Evolutionary conservation across 2,329 filamentous ascomycete species (phyloP), one percentile per base, ranked within the genome.

Genomic region (Fusarium siculi): DNA sequence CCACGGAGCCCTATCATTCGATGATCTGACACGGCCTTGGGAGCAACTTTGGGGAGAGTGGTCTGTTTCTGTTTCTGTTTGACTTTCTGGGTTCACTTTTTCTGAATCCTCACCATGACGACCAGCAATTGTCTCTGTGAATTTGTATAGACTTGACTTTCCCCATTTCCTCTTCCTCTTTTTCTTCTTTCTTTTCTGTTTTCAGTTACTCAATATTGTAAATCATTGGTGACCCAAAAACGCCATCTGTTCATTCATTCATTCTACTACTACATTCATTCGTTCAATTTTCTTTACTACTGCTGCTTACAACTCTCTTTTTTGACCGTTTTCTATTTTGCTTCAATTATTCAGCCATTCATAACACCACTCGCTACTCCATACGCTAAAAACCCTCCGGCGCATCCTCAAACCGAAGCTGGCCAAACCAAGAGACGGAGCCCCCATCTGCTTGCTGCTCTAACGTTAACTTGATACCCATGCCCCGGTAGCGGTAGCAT

Each of bases 21-120:
- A 71, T 75, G 73, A 75, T 75, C 73, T 75, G 73, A 74, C 65
- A 50, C 54, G 39, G 12, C 63, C 64, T 63, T 68, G 59, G 63
- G 72, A 63, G 34, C 21, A 37, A 37, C 23, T 16, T 40, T 52
- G 46, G n/a, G 32, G 67, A 57, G 49, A 54, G 39, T 66, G 44
- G 50, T 15, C 57, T 42, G 57, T 42, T 32, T 54, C 56, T 34
- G 30, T 68, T 47, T 32, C 36, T 66, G 42, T 56, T 47, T 40
- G 40, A 23, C 42, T 68, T 55, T 49, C 32, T 66, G 46, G 46
- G 44, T 62, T 57, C 66, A 70, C 43, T 32, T 39, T 39, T 57
- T 62, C 52, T 73, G 49, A 63, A 73, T 56, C 57, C 37, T 73
- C 65, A 73, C 70, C 70, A 67, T 63, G 66, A 62, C 70, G 70